A percentile compares a stretch with the other conserved stretches of the same genome.
phyloP scores from a whole-genome alignment of 1,139 yeast species.

The Blastobotrys illinoisensis region DNA sequence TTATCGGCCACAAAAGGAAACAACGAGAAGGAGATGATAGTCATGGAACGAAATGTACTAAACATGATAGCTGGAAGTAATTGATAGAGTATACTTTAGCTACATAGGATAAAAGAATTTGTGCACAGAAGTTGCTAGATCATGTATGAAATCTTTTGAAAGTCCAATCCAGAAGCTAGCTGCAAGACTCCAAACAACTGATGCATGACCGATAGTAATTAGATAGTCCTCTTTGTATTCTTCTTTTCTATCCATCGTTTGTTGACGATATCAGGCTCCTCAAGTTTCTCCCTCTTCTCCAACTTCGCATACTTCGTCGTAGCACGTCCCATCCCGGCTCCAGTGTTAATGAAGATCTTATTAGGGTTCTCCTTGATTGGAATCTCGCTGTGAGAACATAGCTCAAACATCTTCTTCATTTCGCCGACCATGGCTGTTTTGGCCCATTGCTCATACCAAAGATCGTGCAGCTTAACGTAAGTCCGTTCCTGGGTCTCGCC shows the following conservation, averaged over 20 bases:
- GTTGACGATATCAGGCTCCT: constrained; percentile 61
- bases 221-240: constrained; percentile 5
- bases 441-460: constrained; percentile 34
- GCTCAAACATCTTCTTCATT: constrained; percentile 26
- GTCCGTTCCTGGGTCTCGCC: constrained; percentile 18
- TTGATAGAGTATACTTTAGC: no score
- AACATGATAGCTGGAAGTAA: no score
- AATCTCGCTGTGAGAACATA: constrained; percentile 28
- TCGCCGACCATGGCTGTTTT: constrained; percentile 32
- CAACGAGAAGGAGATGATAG: no score
- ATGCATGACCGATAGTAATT: neutral
- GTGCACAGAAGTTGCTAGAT: no score
- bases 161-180: no score
- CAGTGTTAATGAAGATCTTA: constrained; percentile 21
- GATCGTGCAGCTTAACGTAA: constrained; percentile 23
- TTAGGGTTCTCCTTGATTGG: constrained; percentile 27
- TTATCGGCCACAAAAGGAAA: no score
- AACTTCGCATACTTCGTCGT: constrained; percentile 55
- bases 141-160: no score
- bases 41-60: no score
- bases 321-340: constrained; percentile 31
- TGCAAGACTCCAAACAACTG: no score
- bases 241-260: constrained; percentile 52
- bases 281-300: constrained; percentile 52
- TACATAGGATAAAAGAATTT: no score